Evolutionary conservation across 768 basidiomycete genomes (phyloP), one percentile per base, ranked within the genome.

Genomic region (Pilatotrama ljubarskyi): DNA sequence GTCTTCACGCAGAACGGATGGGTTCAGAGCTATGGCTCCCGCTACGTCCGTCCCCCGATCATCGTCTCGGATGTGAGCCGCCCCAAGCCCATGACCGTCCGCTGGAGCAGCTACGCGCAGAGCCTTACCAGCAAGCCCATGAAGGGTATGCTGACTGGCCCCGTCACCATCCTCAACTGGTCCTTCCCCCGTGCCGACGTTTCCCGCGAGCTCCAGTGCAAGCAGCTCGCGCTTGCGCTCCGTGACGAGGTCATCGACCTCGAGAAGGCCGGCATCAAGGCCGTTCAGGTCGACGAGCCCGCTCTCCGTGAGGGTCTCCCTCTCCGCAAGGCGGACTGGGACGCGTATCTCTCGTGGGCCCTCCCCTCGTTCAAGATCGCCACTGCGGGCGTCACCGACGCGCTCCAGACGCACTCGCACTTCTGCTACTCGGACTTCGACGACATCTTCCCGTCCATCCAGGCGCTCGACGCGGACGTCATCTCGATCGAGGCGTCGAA

Each of bases 181-280:
- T 98, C 97, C 35, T 99, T 99, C 95, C 97, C 97, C 71, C 96
- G 97, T 76, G 93, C 93, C 66, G 97, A 99, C 73, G 90, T 98
- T 66, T 86, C 90, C 55, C 92, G 93, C 73, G 96, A 98, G 78
- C 76, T 95, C 65, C 97, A 99, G 80, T 95, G 94, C 74, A 94
- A 95, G 82, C 97, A 99, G 76, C 86, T 99, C 66, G 97, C 97
- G 56, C 85, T 99, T 64, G 90, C 97, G 56, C 93, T 99, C 72
- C 95, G 97, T 66, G 97, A 98, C 72, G 97, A 99, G 76, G 97
- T 99, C 64, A 66, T 94, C 66, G 97, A 99, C 80, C 91, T 98
- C 69, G 93, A 95, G 80, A 89, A 89, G 75, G 97, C 93, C 63
- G 93, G 93, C 62, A 98, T 99, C 76, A 86, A 88, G 67, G 97